Base-by-base conservation (phyloP, 805 yeast genomes). In the Nakazawaea peltata region DNA sequence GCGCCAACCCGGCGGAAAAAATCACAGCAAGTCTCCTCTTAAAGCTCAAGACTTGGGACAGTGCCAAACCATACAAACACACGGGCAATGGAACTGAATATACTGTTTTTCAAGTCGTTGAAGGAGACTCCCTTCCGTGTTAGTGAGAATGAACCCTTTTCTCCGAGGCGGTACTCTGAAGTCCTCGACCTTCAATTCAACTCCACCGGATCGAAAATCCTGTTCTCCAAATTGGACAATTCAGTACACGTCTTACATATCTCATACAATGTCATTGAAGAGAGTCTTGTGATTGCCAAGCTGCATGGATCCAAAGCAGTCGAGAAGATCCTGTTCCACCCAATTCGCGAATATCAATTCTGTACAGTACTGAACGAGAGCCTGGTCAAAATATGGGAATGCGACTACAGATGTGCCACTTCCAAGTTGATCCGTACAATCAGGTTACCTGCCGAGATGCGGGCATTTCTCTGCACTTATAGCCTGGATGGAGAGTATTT, bases 301-400 rank as follows among this genome's bases (percentile, higher is more conserved):
- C 60, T 68, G 5, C 77, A 70, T 44, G 44, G 47, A 2, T n/a
- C n/a, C n/a, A 52, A 51, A 35, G 58, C 69, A 2, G 68, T 66
- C 15, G 63, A 62, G 34, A 34, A 58, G n/a, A 44, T 71, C 7
- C 34, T 61, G 5, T 71, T 74, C 73, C 59, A 67, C 40, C 73
- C 75, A 0, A 45, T 41, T 26, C 51, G 58, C 26, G 69, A 65
- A 30, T 47, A 49, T 30, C 46, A 58, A 13, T 64, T 71, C 45
- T 70, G 65, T 5, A 56, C 72, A 3, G 71, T 63, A 13, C 71
- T 71, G 3, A 45, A 66, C 32, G 75, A 69, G 44, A 50, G 52
- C 19, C 44, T 41, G 31, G 46, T 69, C 23, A 67, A 65, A 41
- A 44, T 68, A 13, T 65, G 74, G 74, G 64, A 62, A 16, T 36